phyloP scores from a whole-genome alignment of 495 filamentous ascomycete genomes.

The Astrothelium subdiscretum region DNA sequence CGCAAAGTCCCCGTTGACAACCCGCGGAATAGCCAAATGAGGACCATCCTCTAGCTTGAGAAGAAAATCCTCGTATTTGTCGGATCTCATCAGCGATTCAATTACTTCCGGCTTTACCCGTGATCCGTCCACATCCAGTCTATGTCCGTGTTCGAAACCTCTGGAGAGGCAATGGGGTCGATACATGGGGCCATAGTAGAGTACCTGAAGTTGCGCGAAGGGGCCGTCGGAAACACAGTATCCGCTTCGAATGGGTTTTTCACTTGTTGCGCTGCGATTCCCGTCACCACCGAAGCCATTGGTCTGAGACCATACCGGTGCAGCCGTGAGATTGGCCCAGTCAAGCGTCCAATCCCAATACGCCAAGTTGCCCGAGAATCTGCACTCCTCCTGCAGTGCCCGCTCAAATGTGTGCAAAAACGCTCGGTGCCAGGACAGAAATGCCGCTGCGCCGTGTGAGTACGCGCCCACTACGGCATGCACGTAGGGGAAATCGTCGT shows the following conservation, averaged over 20 bases:
- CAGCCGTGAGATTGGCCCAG: background rate
- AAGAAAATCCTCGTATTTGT: conserved; percentile 5
- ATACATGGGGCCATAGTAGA: conserved; percentile 7
- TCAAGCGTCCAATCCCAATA: conserved; percentile 13
- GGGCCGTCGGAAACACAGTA: conserved; percentile 18
- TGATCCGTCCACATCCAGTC: background rate
- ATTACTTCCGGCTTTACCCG: conserved; percentile 6
- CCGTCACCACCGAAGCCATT: conserved; percentile 11
- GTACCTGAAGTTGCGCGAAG: conserved; percentile 9
- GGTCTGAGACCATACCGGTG: conserved; percentile 1
- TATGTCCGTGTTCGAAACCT: conserved; percentile 4
- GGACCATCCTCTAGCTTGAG: conserved; percentile 1
- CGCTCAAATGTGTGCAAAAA: conserved; percentile 35
- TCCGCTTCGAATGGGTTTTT: conserved; percentile 1
- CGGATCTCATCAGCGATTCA: background rate
- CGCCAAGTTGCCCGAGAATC: background rate
- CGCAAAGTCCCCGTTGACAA: conserved; percentile 8
- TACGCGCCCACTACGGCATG: background rate
- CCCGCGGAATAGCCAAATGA: conserved; percentile 8
- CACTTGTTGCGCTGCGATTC: background rate
- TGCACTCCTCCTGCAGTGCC: conserved; percentile 21
- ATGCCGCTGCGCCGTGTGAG: background rate
- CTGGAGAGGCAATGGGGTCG: conserved; percentile 17
- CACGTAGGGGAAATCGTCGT: background rate
- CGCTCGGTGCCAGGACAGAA: conserved; percentile 40